Base-by-base conservation (phyloP, 2,329 filamentous ascomycete species). In the Epichloe coenophiala region DNA sequence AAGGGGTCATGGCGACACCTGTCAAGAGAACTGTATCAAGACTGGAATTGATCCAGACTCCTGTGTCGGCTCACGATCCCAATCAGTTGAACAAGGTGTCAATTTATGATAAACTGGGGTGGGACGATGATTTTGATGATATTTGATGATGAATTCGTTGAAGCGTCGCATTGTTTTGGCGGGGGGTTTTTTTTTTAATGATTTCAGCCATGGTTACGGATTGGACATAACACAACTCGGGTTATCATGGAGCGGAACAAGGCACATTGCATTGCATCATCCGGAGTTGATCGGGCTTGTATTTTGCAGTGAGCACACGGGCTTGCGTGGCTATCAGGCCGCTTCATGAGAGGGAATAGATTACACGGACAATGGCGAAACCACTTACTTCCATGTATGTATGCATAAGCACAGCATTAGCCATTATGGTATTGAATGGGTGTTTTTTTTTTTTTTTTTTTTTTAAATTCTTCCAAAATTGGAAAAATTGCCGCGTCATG, bases 41-140 rank as follows among this genome's bases (percentile, higher is more conserved):
- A 35, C 41, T 50, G n/a, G 47, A 55, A 11, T 35, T 55, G 19
- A 49, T 49, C 3, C 54, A 51, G 15, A 58, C 50, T 52, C 54
- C 57, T 31, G 42, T 56, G 31, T 48, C 51, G 27, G 50, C 51
- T 6, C 47, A 54, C 33, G 52, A 53, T 48, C 47, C 52, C 35
- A 21, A 7, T 11, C 50, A 54, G 53, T 56, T 56, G 47, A 65
- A 60, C 53, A 61, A 62, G 36, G 54, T 65, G 54, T 75, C 73
- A 11, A 74, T 81, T 48, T 81, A 76, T 56, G 68, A 77, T 57
- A 67, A 66, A 55, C 61, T 81, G 41, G 77, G 78, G 44, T 81
- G 78, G 78, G 75, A 80, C 58, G 71, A 78, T 53, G 75, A 80
- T 54, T 66, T 71, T 60, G 73, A 78, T 60, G 68, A 71, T 60